phyloP scores from a whole-genome alignment of 208 protist genomes.

The Tritrichomonas musculus region DNA sequence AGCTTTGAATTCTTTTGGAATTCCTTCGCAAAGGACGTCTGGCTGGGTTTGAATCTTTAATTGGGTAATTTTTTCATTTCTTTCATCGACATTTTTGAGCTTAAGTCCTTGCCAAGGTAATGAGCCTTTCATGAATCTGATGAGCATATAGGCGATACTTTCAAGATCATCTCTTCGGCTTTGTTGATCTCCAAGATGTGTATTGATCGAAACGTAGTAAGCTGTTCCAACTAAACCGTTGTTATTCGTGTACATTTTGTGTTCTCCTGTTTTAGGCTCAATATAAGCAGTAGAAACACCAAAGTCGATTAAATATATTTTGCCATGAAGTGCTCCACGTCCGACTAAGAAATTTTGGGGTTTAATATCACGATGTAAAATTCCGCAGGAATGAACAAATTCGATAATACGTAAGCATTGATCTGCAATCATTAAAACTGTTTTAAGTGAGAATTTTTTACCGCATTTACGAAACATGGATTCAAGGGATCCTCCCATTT shows the following conservation, averaged over 20 bases:
- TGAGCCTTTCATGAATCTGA: conserved; percentile 94
- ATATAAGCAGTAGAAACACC: conserved; percentile 94
- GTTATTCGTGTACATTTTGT: conserved; percentile 97
- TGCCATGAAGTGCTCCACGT: conserved; percentile 50
- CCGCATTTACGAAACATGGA: conserved; percentile 91
- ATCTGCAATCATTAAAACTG: conserved; percentile 90
- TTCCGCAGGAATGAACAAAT: background rate
- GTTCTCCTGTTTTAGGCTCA: conserved; percentile 86
- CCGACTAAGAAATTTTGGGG: conserved; percentile 97
- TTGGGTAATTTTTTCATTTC: conserved; percentile 13
- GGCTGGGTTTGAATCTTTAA: conserved; percentile 62
- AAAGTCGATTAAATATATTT: conserved; percentile 47
- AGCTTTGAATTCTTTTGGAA: conserved; percentile 75
- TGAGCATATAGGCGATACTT: conserved; percentile 90
- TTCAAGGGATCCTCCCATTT: conserved; percentile 90
- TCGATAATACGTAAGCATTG: conserved; percentile 69
- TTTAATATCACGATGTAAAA: conserved; percentile 45
- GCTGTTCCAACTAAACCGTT: conserved; percentile 98
- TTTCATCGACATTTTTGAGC: conserved; percentile 8
- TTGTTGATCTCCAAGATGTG: conserved; percentile 94
- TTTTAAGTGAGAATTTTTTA: conserved; percentile 87
- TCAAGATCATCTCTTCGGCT: conserved; percentile 60
- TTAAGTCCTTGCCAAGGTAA: conserved; percentile 53
- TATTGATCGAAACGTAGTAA: conserved; percentile 97
- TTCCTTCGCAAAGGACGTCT: conserved; percentile 77